A percentile compares a stretch with the other conserved stretches of the same genome.
phyloP scores from a whole-genome alignment of 129 eudicot genomes.

The Dittrichia graveolens region DNA sequence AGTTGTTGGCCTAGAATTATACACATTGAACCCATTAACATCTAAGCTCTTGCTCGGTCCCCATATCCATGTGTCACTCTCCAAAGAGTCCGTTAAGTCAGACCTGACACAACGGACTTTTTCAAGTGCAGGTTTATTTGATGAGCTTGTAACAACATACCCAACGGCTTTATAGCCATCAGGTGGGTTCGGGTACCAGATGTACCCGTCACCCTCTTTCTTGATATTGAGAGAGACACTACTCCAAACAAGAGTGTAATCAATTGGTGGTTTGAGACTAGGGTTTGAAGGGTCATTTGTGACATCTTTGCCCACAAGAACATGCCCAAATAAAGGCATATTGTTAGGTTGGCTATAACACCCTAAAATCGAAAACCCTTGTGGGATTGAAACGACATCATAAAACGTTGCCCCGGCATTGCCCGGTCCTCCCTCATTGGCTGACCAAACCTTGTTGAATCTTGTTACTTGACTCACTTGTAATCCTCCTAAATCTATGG shows the following conservation, averaged over 20 bases:
- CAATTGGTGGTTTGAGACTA: slow-evolving; percentile 46
- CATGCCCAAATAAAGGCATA: slow-evolving; percentile 46
- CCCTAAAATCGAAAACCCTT: slow-evolving; percentile 50
- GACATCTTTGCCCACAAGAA: slow-evolving; percentile 55
- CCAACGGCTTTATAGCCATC: slow-evolving; percentile 70
- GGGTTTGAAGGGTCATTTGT: slow-evolving; percentile 31
- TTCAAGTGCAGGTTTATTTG: slow-evolving; percentile 53
- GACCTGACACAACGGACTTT: slow-evolving; percentile 61
- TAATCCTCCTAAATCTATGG: slow-evolving; percentile 71
- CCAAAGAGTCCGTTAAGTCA: slow-evolving; percentile 54
- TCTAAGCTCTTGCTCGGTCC: slow-evolving; percentile 40
- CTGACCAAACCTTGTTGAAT: slow-evolving; percentile 63
- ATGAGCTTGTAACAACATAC: slow-evolving; percentile 51
- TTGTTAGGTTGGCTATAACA: slow-evolving; percentile 59
- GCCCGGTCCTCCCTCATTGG: slow-evolving; percentile 57
- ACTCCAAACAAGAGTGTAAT: slow-evolving; percentile 76
- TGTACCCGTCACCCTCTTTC: slow-evolving; percentile 54
- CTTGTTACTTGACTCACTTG: slow-evolving; percentile 48
- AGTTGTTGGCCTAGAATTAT: slow-evolving; percentile 48
- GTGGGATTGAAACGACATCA: slow-evolving; percentile 46
- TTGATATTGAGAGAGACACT: slow-evolving; percentile 55
- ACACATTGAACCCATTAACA: slow-evolving; percentile 49
- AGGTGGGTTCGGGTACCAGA: slow-evolving; percentile 77
- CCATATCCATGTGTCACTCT: slow-evolving; percentile 65
- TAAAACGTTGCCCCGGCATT: slow-evolving; percentile 36